Conservation (phyloP, 2,329 filamentous ascomycete genomes). For the Aureobasidium leucospermi region DNA sequence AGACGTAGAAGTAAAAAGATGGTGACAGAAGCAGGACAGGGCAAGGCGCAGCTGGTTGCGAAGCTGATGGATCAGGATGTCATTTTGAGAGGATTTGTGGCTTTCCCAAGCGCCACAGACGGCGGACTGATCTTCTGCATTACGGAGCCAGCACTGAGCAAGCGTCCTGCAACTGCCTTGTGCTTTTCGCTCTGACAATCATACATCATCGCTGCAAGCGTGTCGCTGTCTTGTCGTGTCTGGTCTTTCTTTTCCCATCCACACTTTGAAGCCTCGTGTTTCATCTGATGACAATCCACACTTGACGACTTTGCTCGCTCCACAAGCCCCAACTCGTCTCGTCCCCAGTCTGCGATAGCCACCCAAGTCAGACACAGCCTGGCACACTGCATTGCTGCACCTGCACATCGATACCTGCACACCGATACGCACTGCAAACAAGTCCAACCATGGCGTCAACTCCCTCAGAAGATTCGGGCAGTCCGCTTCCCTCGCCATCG, state of each 20-base stretch:
- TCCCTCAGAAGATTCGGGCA: constrained; percentile 4
- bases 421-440: background rate
- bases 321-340: background rate
- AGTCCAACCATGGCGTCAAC: constrained; percentile 3
- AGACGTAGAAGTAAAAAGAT: too few species aligned
- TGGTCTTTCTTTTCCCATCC: background rate
- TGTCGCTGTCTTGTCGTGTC: background rate
- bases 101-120: too few species aligned
- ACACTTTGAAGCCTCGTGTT: background rate
- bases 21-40: too few species aligned
- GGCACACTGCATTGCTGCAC: background rate
- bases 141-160: too few species aligned
- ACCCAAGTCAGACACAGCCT: constrained; percentile 1
- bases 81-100: too few species aligned
- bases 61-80: too few species aligned
- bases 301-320: background rate
- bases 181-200: background rate
- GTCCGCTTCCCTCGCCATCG: constrained; percentile 10
- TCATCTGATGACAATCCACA: background rate
- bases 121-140: too few species aligned
- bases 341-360: background rate
- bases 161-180: too few species aligned
- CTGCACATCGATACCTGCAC: background rate
- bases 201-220: background rate
- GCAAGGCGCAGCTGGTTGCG: too few species aligned